These are phyloP conservation scores for Parachaetomium inaequale DNA, from an alignment of 495 filamentous ascomycete species.

Conservation along the genomic window DNA sequence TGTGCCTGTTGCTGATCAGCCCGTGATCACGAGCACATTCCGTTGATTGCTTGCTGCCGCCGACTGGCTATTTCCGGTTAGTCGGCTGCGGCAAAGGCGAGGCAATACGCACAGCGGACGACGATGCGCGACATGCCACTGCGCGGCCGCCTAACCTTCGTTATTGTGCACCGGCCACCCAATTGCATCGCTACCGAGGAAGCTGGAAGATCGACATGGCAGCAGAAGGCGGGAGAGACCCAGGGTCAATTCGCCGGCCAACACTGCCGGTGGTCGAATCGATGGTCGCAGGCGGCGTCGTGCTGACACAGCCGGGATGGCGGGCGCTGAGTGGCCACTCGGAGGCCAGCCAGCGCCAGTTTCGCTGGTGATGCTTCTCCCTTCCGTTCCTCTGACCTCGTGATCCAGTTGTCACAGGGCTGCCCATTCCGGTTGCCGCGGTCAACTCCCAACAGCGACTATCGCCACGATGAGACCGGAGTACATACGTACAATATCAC, in stretches of 20 bases:
- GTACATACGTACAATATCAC: slow-evolving; percentile 22
- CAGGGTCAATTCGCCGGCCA: slow-evolving; percentile 29
- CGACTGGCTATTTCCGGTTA: slow-evolving; percentile 14
- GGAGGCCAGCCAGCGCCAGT: neutral
- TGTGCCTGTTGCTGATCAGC: slow-evolving; percentile 14
- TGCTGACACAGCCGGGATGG: slow-evolving; percentile 32
- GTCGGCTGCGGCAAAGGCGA: slow-evolving; percentile 1
- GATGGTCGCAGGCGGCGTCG: slow-evolving; percentile 22
- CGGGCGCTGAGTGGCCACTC: slow-evolving; percentile 25
- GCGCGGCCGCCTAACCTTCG: neutral
- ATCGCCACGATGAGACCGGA: neutral
- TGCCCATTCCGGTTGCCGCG: slow-evolving; percentile 29
- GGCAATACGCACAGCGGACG: slow-evolving; percentile 3
- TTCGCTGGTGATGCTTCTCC: slow-evolving; percentile 14
- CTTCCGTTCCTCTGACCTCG: slow-evolving; percentile 31
- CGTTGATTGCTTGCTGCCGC: slow-evolving; percentile 19
- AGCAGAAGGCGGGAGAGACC: neutral
- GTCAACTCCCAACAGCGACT: slow-evolving; percentile 10
- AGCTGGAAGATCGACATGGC: too few relatives aligned
- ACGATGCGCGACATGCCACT: neutral
- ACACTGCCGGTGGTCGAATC: slow-evolving; percentile 29
- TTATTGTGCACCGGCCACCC: neutral
- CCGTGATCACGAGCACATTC: slow-evolving; percentile 28
- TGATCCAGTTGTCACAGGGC: slow-evolving; percentile 29
- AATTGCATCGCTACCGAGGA: slow-evolving; percentile 11